Percentiles rank a stretch among this genome's conserved stretches.
Conservation (phyloP, 2,329 filamentous ascomycete genomes). For the Claviceps arundinis region DNA sequence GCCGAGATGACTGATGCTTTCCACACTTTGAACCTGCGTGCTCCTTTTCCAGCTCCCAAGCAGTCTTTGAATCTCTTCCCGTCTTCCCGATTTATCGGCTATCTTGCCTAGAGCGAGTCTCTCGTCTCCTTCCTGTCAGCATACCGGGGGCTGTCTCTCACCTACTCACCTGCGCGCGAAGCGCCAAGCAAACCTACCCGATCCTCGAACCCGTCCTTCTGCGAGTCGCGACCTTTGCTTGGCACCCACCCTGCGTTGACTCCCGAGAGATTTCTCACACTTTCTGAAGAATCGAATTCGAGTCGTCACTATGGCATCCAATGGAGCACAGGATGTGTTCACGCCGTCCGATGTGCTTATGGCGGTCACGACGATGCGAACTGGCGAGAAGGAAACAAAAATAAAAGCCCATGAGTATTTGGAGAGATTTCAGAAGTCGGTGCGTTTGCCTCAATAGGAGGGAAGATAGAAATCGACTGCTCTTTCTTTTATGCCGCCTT, state of each 20-base stretch:
- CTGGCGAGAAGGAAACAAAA: constrained; percentile 69
- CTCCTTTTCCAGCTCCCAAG: background rate
- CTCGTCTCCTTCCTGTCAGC: background rate
- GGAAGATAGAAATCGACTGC: background rate
- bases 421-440: constrained; percentile 95
- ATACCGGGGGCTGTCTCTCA: background rate
- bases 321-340: constrained; percentile 56
- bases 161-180: background rate
- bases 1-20: constrained; percentile 7
- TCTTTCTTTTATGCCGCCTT: background rate
- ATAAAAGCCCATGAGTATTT: constrained; percentile 83
- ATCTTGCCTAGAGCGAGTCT: background rate
- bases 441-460: constrained; percentile 24
- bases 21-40: constrained; percentile 10
- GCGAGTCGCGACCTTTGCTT: background rate
- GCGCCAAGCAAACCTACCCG: background rate
- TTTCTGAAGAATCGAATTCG: background rate
- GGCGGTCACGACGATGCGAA: constrained; percentile 85
- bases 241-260: background rate
- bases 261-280: background rate
- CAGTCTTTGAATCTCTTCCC: background rate
- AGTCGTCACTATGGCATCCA: constrained; percentile 47
- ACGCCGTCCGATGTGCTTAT: constrained; percentile 63
- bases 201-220: background rate
- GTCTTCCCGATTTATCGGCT: background rate